Evolutionary conservation across 768 basidiomycete genomes (phyloP).

Genomic region (Pulveroboletus sp.): DNA sequence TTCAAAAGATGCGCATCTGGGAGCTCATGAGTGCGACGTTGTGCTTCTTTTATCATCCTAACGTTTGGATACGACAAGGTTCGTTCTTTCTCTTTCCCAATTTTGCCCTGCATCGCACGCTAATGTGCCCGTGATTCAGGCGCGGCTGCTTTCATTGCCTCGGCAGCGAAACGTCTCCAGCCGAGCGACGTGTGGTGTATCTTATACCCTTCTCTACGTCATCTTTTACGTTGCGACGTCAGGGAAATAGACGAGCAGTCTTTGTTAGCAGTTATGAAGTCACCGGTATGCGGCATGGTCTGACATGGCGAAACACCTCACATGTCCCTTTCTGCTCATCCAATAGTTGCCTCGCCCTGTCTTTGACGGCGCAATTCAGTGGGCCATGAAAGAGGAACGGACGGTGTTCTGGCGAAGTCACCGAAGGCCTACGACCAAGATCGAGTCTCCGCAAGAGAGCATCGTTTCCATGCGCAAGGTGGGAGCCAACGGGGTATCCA

Average conservation of each 20-base stretch:
- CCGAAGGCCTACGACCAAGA: constrained; percentile 41
- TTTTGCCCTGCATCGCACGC: not conserved
- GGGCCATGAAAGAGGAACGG: constrained; percentile 84
- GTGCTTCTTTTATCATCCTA: constrained; percentile 92
- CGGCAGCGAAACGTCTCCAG: constrained; percentile 77
- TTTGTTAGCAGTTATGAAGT: constrained; percentile 70
- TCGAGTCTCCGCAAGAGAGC: constrained; percentile 69
- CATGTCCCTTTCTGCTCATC: not conserved
- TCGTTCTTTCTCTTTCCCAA: constrained; percentile 1
- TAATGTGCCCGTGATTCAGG: constrained; percentile 41
- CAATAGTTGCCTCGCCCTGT: constrained; percentile 59
- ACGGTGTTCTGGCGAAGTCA: constrained; percentile 72
- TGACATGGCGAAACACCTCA: not conserved
- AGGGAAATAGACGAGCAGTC: constrained; percentile 66
- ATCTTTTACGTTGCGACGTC: constrained; percentile 82
- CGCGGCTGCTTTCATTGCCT: constrained; percentile 82
- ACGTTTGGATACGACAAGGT: constrained; percentile 95
- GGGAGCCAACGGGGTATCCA: constrained; percentile 33
- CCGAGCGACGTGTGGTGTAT: constrained; percentile 96
- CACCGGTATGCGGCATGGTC: constrained; percentile 54
- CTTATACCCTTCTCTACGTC: constrained; percentile 84
- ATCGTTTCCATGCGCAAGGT: constrained; percentile 59
- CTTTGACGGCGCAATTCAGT: constrained; percentile 79
- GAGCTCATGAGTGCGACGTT: constrained; percentile 86
- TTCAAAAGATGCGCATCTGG: constrained; percentile 96